Percentiles rank a stretch among this genome's conserved stretches.
Evolutionary conservation across 2,329 filamentous ascomycete genomes (phyloP).

Genomic region (Elsinoe arachidis): DNA sequence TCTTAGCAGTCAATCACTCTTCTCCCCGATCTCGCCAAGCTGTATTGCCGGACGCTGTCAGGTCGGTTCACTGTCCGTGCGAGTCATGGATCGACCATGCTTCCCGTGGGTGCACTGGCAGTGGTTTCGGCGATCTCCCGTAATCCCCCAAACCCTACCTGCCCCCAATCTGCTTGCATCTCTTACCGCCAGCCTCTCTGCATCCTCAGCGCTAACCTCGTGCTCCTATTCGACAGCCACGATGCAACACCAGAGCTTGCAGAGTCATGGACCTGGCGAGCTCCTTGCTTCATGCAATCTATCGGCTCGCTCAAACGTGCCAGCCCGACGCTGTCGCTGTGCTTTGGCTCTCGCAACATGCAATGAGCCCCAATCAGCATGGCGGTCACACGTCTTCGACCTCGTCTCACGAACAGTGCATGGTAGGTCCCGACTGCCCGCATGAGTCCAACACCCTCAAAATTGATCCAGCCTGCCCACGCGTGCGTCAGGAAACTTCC

Average conservation of each 20-base stretch:
- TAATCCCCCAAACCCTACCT: neutral
- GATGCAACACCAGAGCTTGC: constrained; percentile 3
- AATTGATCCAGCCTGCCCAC: constrained; percentile 9
- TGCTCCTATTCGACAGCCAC: constrained; percentile 8
- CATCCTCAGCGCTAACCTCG: constrained; percentile 5
- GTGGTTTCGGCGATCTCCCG: constrained; percentile 5
- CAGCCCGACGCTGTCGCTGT: neutral
- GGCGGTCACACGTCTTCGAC: constrained; percentile 11
- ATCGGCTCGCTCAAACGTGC: constrained; percentile 7
- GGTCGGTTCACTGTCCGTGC: neutral
- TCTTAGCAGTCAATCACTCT: neutral
- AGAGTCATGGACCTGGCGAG: constrained; percentile 5
- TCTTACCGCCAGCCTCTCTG: constrained; percentile 12
- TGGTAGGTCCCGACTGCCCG: constrained; percentile 2
- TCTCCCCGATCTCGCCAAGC: constrained; percentile 4
- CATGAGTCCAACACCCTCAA: constrained; percentile 1
- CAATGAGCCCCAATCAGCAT: constrained; percentile 8
- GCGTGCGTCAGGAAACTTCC: constrained; percentile 2
- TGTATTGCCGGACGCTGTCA: constrained; percentile 5
- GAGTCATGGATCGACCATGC: constrained; percentile 11
- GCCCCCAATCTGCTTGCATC: constrained; percentile 5
- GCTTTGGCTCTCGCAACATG: constrained; percentile 5
- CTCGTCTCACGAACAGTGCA: neutral
- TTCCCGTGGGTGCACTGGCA: neutral
- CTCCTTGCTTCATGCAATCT: constrained; percentile 9